Percentiles rank a stretch among this genome's conserved stretches.
Conservation (phyloP, 768 basidiomycete species). For the Leccinum longicurvipes region DNA sequence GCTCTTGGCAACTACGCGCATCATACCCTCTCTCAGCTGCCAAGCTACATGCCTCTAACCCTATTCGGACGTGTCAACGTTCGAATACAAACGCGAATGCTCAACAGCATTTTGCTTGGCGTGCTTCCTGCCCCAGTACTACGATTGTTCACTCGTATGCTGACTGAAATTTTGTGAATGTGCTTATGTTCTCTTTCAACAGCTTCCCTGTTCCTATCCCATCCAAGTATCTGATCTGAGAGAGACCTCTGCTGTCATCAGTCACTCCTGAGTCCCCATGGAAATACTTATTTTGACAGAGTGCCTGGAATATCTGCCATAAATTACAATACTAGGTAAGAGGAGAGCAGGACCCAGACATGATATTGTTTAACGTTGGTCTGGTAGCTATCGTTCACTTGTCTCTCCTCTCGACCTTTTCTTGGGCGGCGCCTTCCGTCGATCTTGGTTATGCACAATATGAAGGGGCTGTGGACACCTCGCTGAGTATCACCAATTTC, state of each 20-base stretch:
- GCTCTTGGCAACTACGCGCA: neutral
- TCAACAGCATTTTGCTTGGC: no score
- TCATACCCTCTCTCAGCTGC: no score
- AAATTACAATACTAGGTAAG: neutral
- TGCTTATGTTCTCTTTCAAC: neutral
- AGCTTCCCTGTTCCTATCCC: neutral
- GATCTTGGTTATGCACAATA: conserved; percentile 28
- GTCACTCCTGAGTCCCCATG: neutral
- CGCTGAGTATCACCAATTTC: conserved; percentile 22
- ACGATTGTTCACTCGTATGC: neutral
- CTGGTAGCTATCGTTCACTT: conserved; percentile 1
- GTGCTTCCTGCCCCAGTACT: no score
- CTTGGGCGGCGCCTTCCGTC: conserved; percentile 2
- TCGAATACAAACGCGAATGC: no score
- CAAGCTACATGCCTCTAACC: neutral
- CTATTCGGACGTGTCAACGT: neutral
- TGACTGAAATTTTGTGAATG: neutral
- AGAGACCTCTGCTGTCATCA: neutral
- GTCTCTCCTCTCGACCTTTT: neutral
- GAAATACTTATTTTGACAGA: neutral
- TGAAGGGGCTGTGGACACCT: conserved; percentile 21
- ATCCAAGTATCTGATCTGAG: neutral
- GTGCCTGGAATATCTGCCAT: neutral
- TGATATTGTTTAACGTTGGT: neutral
- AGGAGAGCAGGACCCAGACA: neutral